These are phyloP conservation scores for Plicaturopsis crispa DNA, from an alignment of 768 basidiomycete species.

Conservation along the genomic window DNA sequence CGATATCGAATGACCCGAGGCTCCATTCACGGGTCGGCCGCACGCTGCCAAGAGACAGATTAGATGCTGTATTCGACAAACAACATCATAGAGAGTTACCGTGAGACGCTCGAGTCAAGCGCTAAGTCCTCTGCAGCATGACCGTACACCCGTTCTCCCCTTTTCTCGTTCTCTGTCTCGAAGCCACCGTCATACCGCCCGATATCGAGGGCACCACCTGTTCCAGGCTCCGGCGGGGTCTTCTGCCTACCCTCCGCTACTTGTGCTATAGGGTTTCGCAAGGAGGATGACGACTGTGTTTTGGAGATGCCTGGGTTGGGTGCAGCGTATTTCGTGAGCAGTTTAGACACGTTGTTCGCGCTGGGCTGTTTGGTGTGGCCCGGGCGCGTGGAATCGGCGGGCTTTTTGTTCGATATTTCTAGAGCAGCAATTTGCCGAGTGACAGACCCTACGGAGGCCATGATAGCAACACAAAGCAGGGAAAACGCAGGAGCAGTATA, in stretches of 20 bases:
- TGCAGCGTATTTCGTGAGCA: slow-evolving; percentile 68
- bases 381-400: slow-evolving; percentile 22
- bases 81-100: slow-evolving; percentile 30
- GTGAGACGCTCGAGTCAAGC: slow-evolving; percentile 72
- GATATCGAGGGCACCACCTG: slow-evolving; percentile 53
- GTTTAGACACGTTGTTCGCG: slow-evolving; percentile 58
- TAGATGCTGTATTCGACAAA: neutral
- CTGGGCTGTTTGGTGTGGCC: slow-evolving; percentile 45
- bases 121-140: slow-evolving; percentile 78
- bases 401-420: slow-evolving; percentile 52
- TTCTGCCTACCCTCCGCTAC: slow-evolving; percentile 11
- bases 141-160: slow-evolving; percentile 66
- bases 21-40: slow-evolving; percentile 81
- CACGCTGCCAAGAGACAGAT: slow-evolving; percentile 28
- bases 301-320: slow-evolving; percentile 42
- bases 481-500: too few species aligned
- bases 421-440: slow-evolving; percentile 66
- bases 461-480: too few species aligned
- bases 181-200: slow-evolving; percentile 95
- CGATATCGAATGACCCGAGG: slow-evolving; percentile 85
- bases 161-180: slow-evolving; percentile 80
- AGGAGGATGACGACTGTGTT: slow-evolving; percentile 28
- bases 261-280: slow-evolving; percentile 28
- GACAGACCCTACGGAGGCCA: slow-evolving; percentile 41
- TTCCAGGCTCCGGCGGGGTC: slow-evolving; percentile 14